phyloP scores from a whole-genome alignment of 1,139 yeast genomes.

The Williopsis jadinii region DNA sequence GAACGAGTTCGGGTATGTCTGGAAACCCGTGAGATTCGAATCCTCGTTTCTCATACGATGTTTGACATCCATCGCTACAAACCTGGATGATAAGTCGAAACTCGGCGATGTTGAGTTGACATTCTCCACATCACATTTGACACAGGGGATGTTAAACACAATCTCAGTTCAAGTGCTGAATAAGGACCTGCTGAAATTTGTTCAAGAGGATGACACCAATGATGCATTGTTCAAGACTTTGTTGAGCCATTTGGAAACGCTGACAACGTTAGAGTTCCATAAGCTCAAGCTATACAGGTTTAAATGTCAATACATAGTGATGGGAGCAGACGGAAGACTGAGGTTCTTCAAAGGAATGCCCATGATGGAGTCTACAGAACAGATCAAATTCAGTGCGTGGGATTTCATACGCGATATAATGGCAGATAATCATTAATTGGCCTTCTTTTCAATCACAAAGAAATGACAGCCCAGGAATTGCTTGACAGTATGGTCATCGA shows the following conservation, averaged over 20 bases:
- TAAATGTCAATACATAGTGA: slow-evolving; percentile 15
- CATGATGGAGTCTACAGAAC: slow-evolving; percentile 12
- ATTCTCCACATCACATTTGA: slow-evolving; percentile 10
- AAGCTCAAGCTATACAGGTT: slow-evolving; percentile 13
- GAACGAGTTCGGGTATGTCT: slow-evolving; percentile 18
- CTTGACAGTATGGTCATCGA: slow-evolving; percentile 7
- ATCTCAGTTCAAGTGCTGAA: slow-evolving; percentile 13
- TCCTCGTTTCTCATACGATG: slow-evolving; percentile 18
- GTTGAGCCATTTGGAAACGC: slow-evolving; percentile 9
- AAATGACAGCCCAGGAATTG: slow-evolving; percentile 19
- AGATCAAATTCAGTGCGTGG: slow-evolving; percentile 19
- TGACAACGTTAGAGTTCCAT: slow-evolving; percentile 16
- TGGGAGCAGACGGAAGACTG: slow-evolving; percentile 17
- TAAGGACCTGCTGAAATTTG: slow-evolving; percentile 7
- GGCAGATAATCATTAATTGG: not conserved
- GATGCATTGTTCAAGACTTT: slow-evolving; percentile 5
- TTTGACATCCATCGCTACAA: slow-evolving; percentile 20
- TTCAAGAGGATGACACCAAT: not conserved
- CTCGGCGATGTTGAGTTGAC: slow-evolving; percentile 19
- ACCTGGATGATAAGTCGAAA: slow-evolving; percentile 12
- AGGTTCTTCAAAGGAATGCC: slow-evolving; percentile 17
- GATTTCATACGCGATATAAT: slow-evolving; percentile 16
- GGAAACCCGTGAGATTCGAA: slow-evolving; percentile 19
- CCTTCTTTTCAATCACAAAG: slow-evolving; percentile 11
- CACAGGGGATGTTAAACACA: slow-evolving; percentile 6